Conservation (phyloP, 2,329 filamentous ascomycete genomes). For the Calonectria henricotiae region DNA sequence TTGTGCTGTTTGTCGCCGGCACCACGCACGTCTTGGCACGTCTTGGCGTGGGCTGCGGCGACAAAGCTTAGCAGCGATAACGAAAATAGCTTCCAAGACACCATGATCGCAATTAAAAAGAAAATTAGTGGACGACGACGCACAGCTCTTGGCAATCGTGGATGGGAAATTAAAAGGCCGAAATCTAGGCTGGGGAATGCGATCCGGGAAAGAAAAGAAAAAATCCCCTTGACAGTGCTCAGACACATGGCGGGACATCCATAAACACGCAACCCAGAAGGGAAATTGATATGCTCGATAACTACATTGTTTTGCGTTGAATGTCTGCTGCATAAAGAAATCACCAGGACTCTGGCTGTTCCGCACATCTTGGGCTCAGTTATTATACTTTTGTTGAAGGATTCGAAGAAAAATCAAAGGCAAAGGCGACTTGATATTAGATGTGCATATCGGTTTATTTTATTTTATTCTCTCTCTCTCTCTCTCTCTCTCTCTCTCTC, state of each 20-base stretch:
- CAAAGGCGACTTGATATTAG: no score
- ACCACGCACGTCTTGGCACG: conserved; percentile 32
- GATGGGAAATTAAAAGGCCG: conserved; percentile 30
- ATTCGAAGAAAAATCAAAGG: not conserved
- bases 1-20: conserved; percentile 28
- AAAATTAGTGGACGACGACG: not conserved
- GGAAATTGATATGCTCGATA: not conserved
- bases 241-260: conserved; percentile 11
- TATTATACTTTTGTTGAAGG: not conserved
- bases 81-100: conserved; percentile 27
- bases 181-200: conserved; percentile 24
- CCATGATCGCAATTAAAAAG: conserved; percentile 16
- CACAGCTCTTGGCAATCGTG: not conserved
- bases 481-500: no score
- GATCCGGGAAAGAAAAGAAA: conserved; percentile 27
- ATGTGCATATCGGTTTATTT: no score
- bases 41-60: conserved; percentile 27
- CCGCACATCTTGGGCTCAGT: no score
- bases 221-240: not conserved
- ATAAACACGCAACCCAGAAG: not conserved
- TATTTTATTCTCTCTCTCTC: no score
- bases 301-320: not conserved
- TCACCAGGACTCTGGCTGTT: no score
- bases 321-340: not conserved
- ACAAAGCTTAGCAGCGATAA: conserved; percentile 29